Evolutionary conservation across 306 rosid species (phyloP).

Genomic region (Hylodesmum podocarpum): DNA sequence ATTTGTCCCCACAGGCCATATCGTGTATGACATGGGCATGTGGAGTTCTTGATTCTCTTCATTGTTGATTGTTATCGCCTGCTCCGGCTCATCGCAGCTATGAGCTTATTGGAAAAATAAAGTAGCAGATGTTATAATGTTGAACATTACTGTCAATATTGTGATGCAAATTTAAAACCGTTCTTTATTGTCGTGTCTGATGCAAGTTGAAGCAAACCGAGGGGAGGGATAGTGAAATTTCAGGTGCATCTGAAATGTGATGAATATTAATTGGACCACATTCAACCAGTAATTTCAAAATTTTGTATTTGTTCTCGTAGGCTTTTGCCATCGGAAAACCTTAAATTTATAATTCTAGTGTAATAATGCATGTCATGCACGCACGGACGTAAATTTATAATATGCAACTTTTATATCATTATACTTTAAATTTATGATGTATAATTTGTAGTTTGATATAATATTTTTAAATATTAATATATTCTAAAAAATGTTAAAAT

Average conservation of each 20-base stretch:
- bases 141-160: slow-evolving; percentile 12
- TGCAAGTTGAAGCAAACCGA: background rate
- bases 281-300: background rate
- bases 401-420: no score
- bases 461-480: no score
- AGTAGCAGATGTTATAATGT: background rate
- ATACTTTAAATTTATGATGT: no score
- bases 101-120: background rate
- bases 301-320: background rate
- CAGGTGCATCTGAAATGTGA: no score
- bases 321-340: background rate
- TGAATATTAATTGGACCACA: background rate
- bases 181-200: background rate
- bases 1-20: slow-evolving; percentile 39
- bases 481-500: no score
- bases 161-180: background rate
- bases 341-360: no score
- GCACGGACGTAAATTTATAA: no score
- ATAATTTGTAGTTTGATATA: no score
- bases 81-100: background rate
- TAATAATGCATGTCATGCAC: no score
- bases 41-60: background rate
- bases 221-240: no score
- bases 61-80: slow-evolving; percentile 33
- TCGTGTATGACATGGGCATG: slow-evolving; percentile 23